Conservation (phyloP, 2,329 filamentous ascomycete species). For the Talaromyces sp. region DNA sequence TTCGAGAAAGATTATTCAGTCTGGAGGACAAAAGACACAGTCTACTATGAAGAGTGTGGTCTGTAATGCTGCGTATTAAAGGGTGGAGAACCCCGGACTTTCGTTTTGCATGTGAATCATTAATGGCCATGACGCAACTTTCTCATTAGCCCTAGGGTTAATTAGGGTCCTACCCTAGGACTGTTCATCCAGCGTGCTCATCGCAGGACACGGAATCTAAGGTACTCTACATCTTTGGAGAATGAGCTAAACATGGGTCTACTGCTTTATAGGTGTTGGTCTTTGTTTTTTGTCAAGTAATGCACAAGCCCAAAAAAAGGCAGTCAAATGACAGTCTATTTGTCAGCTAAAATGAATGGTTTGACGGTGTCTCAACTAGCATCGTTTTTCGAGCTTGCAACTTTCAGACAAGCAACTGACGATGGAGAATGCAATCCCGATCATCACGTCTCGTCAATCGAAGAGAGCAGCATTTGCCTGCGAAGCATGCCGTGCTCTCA, state of each 20-base stretch:
- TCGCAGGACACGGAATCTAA: background rate
- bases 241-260: background rate
- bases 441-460: constrained; percentile 19
- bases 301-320: no score
- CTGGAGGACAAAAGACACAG: no score
- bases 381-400: background rate
- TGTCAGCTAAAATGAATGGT: background rate
- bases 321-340: background rate
- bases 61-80: background rate
- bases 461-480: constrained; percentile 21
- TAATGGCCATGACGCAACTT: background rate
- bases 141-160: background rate
- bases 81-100: constrained; percentile 4
- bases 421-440: background rate
- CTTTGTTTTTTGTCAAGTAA: background rate
- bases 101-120: constrained; percentile 2
- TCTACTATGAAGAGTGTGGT: no score
- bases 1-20: no score
- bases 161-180: background rate
- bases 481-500: constrained; percentile 23
- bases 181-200: background rate
- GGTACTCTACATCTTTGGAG: background rate
- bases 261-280: background rate
- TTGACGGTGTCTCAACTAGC: background rate
- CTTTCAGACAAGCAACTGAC: background rate